Conservation (phyloP, 345 rosid species). For the Cardamine resedifolia region DNA sequence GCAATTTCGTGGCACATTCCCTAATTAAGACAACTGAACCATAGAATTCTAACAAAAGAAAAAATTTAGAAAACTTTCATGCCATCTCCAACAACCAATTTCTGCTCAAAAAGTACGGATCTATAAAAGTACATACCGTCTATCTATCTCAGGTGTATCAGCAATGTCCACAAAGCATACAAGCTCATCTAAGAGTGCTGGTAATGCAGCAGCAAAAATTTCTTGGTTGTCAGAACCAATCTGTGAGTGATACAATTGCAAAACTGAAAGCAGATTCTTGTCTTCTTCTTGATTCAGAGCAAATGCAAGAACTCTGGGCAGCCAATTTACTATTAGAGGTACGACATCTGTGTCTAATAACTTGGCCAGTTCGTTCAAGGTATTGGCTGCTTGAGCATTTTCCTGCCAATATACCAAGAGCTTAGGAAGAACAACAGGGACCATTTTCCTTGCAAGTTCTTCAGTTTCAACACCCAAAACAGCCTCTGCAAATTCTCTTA, state of each 20-base stretch:
- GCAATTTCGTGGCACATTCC: neutral
- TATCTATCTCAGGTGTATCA: constrained; percentile 65
- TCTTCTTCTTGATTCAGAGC: constrained; percentile 75
- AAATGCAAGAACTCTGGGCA: constrained; percentile 92
- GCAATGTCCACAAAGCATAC: constrained; percentile 79
- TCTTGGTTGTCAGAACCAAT: constrained; percentile 86
- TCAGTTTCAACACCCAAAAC: constrained; percentile 70
- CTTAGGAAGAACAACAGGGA: constrained; percentile 88
- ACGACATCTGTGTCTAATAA: constrained; percentile 66
- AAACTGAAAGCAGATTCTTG: constrained; percentile 59
- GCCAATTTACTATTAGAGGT: constrained; percentile 79
- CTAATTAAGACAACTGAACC: neutral
- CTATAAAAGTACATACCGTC: constrained; percentile 53
- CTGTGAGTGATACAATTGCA: constrained; percentile 78
- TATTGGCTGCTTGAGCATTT: constrained; percentile 56
- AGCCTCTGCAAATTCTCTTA: constrained; percentile 91
- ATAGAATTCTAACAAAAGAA: constrained; percentile 2
- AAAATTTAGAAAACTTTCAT: constrained; percentile 1
- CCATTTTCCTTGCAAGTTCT: constrained; percentile 70
- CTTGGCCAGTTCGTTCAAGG: constrained; percentile 68
- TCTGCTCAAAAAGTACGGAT: constrained; percentile 8
- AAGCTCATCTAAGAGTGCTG: constrained; percentile 91
- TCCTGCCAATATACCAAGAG: constrained; percentile 80
- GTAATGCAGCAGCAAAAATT: constrained; percentile 89
- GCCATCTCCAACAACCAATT: constrained; percentile 14